These are phyloP conservation scores for Cantharellus cinnabarinus DNA, from an alignment of 768 basidiomycete species.

Conservation along the genomic window DNA sequence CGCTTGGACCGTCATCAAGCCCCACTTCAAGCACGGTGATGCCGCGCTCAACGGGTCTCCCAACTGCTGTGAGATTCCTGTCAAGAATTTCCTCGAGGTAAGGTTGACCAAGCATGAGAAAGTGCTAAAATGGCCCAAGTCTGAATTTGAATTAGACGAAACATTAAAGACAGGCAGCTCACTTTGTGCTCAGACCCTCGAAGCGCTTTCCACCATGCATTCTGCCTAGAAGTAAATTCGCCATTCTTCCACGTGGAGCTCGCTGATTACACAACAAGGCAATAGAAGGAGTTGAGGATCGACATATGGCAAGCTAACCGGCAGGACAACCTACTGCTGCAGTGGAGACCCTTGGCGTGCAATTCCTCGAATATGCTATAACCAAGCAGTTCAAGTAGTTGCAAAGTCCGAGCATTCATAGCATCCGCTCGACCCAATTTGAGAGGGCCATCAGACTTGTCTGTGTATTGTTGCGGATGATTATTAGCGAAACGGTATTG, in stretches of 20 bases:
- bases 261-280: neutral
- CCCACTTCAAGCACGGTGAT: neutral
- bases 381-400: neutral
- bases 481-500: neutral
- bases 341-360: neutral
- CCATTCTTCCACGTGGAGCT: neutral
- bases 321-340: neutral
- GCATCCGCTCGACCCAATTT: neutral
- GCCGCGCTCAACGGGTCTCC: neutral
- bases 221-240: neutral
- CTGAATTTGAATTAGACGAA: neutral
- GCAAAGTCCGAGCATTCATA: neutral
- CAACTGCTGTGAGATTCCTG: neutral
- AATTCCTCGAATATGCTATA: neutral
- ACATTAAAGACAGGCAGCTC: neutral
- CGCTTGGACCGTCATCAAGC: neutral
- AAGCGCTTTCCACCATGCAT: neutral
- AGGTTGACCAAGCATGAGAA: neutral
- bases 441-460: neutral
- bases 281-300: neutral
- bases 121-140: neutral
- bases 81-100: neutral
- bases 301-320: neutral
- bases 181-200: neutral
- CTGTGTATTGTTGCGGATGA: neutral